phyloP scores from a whole-genome alignment of 495 filamentous ascomycete species.

The Penicillium tannophilum region DNA sequence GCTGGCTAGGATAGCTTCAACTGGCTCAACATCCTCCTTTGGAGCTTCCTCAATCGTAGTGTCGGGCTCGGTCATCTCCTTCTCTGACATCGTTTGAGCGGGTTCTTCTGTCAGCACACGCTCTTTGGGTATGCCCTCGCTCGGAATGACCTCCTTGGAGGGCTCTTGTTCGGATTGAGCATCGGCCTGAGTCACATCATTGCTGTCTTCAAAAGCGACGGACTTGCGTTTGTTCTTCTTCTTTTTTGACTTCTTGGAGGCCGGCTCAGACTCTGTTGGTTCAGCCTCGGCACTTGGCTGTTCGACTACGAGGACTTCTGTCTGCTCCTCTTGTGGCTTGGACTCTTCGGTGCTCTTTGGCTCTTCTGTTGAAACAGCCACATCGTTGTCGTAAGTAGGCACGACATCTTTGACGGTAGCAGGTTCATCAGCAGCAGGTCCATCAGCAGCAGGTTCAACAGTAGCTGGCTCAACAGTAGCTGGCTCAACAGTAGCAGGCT shows the following conservation, averaged over 20 bases:
- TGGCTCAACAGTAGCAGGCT: background rate
- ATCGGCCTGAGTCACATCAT: background rate
- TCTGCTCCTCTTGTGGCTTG: constrained; percentile 3
- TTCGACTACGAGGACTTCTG: background rate
- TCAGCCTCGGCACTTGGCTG: constrained; percentile 6
- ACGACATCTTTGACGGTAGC: background rate
- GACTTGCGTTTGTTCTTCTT: constrained; percentile 37
- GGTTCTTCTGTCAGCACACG: background rate
- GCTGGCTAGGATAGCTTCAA: background rate
- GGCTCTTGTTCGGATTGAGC: background rate
- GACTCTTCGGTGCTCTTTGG: constrained; percentile 8
- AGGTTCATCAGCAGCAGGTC: background rate
- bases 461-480: no score
- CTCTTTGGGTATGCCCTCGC: background rate
- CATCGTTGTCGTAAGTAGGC: no score
- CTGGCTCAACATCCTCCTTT: background rate
- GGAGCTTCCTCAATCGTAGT: background rate
- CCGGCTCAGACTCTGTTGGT: constrained; percentile 27
- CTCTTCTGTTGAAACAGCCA: background rate
- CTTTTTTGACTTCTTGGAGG: constrained; percentile 36
- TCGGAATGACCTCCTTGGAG: background rate
- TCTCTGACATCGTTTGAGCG: background rate
- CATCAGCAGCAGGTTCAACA: no score
- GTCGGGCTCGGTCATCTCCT: background rate
- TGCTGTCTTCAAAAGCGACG: constrained; percentile 13